Evolutionary conservation across 2,329 filamentous ascomycete species (phyloP).

Genomic region (Graphium sp.): DNA sequence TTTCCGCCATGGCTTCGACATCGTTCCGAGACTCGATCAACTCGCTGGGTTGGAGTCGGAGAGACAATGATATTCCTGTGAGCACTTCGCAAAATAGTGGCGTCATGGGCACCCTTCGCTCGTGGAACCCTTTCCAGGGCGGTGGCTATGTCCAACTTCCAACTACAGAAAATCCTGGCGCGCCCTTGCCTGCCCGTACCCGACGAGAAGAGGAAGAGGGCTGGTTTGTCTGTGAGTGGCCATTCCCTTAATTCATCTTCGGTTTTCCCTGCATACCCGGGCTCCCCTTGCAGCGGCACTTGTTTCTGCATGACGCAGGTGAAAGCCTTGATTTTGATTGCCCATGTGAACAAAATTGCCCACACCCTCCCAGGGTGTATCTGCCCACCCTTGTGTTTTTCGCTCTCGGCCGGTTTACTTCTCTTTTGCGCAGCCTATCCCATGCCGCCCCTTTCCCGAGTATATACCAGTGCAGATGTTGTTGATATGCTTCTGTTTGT

Average conservation of each 20-base stretch:
- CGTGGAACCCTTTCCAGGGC: constrained; percentile 73
- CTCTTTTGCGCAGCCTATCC: not conserved
- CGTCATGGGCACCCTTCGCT: constrained; percentile 65
- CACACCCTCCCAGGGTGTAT: not conserved
- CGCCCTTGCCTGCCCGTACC: constrained; percentile 68
- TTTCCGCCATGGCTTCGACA: constrained; percentile 77
- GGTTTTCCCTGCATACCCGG: constrained; percentile 9
- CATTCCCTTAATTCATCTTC: constrained; percentile 5
- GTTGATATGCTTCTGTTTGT: too few relatives aligned
- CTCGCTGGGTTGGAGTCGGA: constrained; percentile 84
- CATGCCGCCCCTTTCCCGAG: too few relatives aligned
- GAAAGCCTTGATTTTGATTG: constrained; percentile 7
- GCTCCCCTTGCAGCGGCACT: too few relatives aligned
- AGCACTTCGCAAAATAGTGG: constrained; percentile 55
- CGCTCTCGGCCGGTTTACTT: not conserved
- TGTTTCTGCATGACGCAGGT: not conserved
- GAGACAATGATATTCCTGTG: constrained; percentile 60
- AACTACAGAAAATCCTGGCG: constrained; percentile 65
- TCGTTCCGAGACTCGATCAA: constrained; percentile 91
- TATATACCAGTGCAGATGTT: too few relatives aligned
- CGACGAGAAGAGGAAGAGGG: constrained; percentile 89
- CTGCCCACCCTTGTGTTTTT: constrained; percentile 13
- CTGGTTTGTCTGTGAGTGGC: constrained; percentile 80
- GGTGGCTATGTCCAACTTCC: constrained; percentile 83
- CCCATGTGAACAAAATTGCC: constrained; percentile 18